Base-by-base conservation (phyloP, 1,284 basidiomycete species). In the Hemileia vastatrix region DNA sequence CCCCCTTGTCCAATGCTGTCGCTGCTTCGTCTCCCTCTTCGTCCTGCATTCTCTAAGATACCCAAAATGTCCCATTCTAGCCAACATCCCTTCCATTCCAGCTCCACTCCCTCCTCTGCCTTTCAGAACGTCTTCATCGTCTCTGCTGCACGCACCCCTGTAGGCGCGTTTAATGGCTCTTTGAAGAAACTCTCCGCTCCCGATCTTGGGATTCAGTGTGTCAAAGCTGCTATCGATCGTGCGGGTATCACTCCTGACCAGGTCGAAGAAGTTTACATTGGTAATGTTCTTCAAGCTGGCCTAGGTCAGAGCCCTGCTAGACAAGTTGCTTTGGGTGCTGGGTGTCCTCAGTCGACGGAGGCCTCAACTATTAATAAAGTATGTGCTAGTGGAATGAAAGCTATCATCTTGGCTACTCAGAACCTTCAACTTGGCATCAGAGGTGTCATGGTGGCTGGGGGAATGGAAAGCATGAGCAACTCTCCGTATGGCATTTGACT, bases 241-340 rank as follows among this genome's bases (percentile, higher is more conserved):
- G 85, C 86, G 50, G 84, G 86, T 63, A 82, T 98, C 75, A 83
- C 88, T 72, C 86, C 93, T 15, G 81, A 84, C 6, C 78, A 83
- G 67, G 85, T 92, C 52, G 91, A 98, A 78, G 95, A 99, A 79
- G 81, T 96, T 72, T 97, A 88, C 83, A 87, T 97, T 76, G 95
- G 95, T 69, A 93, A 98, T 57, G 78, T 79, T 23, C 70, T 79
- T 43, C 77, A 79, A 67, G 77, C 68, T 24, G 74, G 72, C 58
- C 70, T 77, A 15, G 77, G 77, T 4, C 78, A 79, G 70, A 71
- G 73, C 19, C 78, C 78, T 18, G 77, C 78, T n/a, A 69, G 78
- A 48, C 78, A 79, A 70, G 77, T 77, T 56, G 77, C 71, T n/a
- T 84, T 98, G 64, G 91, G 94, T 77, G 91, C 94, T 23, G 94